Evolutionary conservation across 768 basidiomycete genomes (phyloP).

Genomic region (Coprinopsis strossmayeri): DNA sequence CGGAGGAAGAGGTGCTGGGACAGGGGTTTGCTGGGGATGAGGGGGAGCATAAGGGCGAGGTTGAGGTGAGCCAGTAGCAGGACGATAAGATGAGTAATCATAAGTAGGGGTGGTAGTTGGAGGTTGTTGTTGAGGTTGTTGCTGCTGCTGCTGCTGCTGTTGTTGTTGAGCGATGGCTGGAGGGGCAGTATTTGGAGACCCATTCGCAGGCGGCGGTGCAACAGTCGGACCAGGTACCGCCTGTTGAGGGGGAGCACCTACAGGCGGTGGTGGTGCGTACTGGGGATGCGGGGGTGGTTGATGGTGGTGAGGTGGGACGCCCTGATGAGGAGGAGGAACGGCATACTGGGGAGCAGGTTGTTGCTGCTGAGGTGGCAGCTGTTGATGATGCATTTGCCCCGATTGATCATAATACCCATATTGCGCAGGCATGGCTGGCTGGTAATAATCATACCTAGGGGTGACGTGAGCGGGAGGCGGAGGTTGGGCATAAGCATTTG

Average conservation of each 20-base stretch:
- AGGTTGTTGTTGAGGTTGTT: conserved; percentile 18
- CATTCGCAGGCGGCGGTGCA: conserved; percentile 10
- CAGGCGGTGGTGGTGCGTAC: conserved; percentile 12
- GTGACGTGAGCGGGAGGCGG: conserved; percentile 12
- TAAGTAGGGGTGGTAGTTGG: conserved; percentile 11
- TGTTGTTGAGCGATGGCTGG: conserved; percentile 13
- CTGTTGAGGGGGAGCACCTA: conserved; percentile 11
- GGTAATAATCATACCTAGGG: conserved; percentile 9
- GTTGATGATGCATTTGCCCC: conserved; percentile 22
- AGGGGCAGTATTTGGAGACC: conserved; percentile 14
- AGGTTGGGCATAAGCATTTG: conserved; percentile 10
- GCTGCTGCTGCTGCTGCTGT: conserved; percentile 15
- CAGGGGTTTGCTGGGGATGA: conserved; percentile 13
- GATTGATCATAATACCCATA: conserved; percentile 23
- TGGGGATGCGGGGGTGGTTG: conserved; percentile 15
- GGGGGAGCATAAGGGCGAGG: conserved; percentile 11
- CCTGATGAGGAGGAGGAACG: conserved; percentile 10
- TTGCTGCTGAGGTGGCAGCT: conserved; percentile 18
- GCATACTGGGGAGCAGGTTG: conserved; percentile 11
- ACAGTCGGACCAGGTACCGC: conserved; percentile 11
- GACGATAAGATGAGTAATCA: conserved; percentile 6
- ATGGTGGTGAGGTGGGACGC: conserved; percentile 12
- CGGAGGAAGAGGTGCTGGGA: conserved; percentile 8
- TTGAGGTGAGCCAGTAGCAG: conserved; percentile 9
- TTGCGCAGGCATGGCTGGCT: conserved; percentile 11